phyloP scores from a whole-genome alignment of 179 eudicot species.

The Beta corolliflora region DNA sequence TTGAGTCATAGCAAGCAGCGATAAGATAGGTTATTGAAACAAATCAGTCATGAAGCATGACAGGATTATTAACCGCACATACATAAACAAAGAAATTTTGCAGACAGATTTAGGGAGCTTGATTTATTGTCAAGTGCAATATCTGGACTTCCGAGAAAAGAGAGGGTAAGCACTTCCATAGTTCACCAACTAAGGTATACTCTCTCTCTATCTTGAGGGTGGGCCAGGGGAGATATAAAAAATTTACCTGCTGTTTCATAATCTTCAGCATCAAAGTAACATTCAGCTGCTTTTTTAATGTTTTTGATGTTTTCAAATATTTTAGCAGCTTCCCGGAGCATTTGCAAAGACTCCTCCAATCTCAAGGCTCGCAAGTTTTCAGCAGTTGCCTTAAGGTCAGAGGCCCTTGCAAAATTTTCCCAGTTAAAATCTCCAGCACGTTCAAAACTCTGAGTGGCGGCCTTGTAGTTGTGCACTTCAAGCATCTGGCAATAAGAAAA shows the following conservation, averaged over 20 bases:
- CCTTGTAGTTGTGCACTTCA: conserved; percentile 55
- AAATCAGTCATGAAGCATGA: no score
- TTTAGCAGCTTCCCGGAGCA: conserved; percentile 56
- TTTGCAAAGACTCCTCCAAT: conserved; percentile 29
- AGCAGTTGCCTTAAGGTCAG: conserved; percentile 43
- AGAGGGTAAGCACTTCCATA: neutral
- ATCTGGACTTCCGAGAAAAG: neutral
- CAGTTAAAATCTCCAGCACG: conserved; percentile 55
- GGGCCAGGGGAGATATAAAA: neutral
- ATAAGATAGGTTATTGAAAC: no score
- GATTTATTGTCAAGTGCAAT: neutral
- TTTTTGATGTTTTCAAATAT: conserved; percentile 55
- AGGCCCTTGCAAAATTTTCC: conserved; percentile 57
- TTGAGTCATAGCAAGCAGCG: no score
- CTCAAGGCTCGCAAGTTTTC: conserved; percentile 32
- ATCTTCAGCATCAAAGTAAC: conserved; percentile 55
- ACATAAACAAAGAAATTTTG: neutral
- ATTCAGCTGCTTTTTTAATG: conserved; percentile 52
- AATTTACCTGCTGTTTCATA: conserved; percentile 58
- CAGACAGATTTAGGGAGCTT: neutral
- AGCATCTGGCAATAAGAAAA: conserved; percentile 42
- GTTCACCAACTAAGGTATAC: no score
- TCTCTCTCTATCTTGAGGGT: neutral
- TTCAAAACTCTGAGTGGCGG: conserved; percentile 70
- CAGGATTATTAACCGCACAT: neutral